Base-by-base conservation (phyloP, 2,329 filamentous ascomycete species). In the Cadophora gregata region DNA sequence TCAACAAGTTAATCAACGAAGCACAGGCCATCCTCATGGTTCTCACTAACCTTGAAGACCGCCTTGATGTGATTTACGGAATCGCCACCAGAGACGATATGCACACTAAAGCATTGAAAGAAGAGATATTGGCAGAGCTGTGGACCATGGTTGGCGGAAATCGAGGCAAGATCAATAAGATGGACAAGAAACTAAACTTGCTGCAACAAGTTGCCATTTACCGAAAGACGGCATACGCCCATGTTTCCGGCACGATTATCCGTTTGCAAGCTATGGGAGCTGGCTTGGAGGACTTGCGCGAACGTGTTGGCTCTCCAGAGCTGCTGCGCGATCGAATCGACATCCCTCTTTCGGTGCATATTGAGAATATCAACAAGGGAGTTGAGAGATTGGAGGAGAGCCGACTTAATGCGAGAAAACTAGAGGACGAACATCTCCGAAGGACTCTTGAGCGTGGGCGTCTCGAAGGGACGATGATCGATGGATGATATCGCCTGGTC, bases 111-210 rank as follows among this genome's bases (percentile, higher is more conserved):
- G 83, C 82, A 16, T 81, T 85, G 65, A 87, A 87, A 50, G 87
- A 89, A 64, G 86, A 92, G 67, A 83, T 93, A 2, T 83, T 94
- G 64, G 87, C 86, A 67, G 84, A 85, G 16, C 81, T 96, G 9
- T 93, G 92, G 90, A 91, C 89, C 0, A 85, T 90, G 67, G 81
- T 96, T 16, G 92, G 92, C 55, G 90, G 85, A 24, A 93, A 94
- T 76, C 81, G 83, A 36, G 79, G 81, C 21, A 84, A 85, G 55
- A 81, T 91, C 16, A 83, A 84, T 56, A 87, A 87, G 69, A 85
- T 91, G 67, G 83, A 88, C 63, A 80, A 82, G 27, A 89, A 93
- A 73, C 82, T 94, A 7, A 76, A 79, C 2, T 83, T 95, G 4
- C 82, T 96, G 12, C 78, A 81, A 1, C 84, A 88, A 67, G 89